Base-by-base conservation (phyloP, 192 early-diverging fungal genomes). In the Radiomyces spectabilis region DNA sequence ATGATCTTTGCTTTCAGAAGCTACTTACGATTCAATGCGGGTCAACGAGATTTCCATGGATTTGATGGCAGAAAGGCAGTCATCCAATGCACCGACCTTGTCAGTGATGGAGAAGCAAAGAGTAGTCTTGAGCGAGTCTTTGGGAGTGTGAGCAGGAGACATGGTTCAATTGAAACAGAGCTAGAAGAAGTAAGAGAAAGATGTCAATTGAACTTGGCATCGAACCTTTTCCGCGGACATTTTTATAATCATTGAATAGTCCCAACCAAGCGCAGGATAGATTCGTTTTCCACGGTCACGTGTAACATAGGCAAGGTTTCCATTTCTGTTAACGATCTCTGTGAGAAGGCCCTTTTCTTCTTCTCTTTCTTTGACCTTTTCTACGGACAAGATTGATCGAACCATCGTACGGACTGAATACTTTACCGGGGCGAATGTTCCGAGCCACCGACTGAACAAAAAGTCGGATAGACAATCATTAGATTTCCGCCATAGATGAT, bases 1-100 rank as follows among this genome's bases (percentile, higher is more conserved):
- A 29, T 41, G 9, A n/a, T 44, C 4, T 13, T 13, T 26, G 15
- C 18, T 3, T 18, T 19, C 1, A 10, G 22, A 18, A 26, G 13
- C n/a, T n/a, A n/a, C 61, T 49, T 72, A 81, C 79, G 89, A 92
- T 74, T 98, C 95, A 68, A 98, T 98, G 37, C 89, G 84, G n/a
- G 85, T 88, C 69, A 98, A 78, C 4, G 91, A 93, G 42, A 98
- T 79, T 40, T 81, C 65, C 50, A 83, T 69, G 8, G 69, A 57
- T 47, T 80, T 81, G 52, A 98, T 79, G 30, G 79, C 79, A 25
- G 73, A 59, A 18, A 98, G 81, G 41, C 89, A 85, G 55, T 86
- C 80, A 55, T 94, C 89, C 10, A 98, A 77, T 10, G 83, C 83
- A 5, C 95, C 95, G 4, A 94, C 84, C 64, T 79, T 67, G 64